phyloP scores from a whole-genome alignment of 768 basidiomycete genomes.

The Lactifluus piperatus region DNA sequence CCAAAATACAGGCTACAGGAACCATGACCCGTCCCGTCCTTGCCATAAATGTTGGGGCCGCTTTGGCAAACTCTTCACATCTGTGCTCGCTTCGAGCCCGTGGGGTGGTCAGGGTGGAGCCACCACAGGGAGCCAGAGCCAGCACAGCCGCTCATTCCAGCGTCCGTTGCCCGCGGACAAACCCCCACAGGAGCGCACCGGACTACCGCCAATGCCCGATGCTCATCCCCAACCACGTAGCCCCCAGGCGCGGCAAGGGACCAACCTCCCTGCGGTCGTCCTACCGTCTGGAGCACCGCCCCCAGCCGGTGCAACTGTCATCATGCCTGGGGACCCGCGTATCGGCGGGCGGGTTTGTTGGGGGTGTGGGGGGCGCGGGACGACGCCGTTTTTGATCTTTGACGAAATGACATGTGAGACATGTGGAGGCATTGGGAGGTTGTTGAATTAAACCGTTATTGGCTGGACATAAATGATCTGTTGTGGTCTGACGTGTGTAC shows the following conservation, averaged over 20 bases:
- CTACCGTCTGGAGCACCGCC: constrained; percentile 23
- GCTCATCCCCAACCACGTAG: not conserved
- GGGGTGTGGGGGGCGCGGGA: constrained; percentile 55
- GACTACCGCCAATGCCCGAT: not conserved
- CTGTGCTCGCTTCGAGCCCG: constrained; percentile 48
- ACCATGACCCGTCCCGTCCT: constrained; percentile 53
- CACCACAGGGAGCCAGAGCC: not conserved
- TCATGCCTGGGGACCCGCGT: constrained; percentile 57
- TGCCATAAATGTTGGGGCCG: constrained; percentile 72
- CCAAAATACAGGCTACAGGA: constrained; percentile 67
- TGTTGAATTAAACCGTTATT: not conserved
- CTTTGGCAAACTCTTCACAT: constrained; percentile 51
- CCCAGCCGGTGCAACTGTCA: constrained; percentile 39
- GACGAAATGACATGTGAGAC: constrained; percentile 43
- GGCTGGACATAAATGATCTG: not conserved
- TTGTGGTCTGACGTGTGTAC: not conserved
- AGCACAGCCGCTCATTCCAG: constrained; percentile 14
- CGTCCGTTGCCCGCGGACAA: constrained; percentile 17
- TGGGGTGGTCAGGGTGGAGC: constrained; percentile 26
- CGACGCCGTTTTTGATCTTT: constrained; percentile 42
- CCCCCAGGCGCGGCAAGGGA: too few relatives aligned
- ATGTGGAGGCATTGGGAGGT: constrained; percentile 59
- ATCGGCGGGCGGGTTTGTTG: constrained; percentile 60
- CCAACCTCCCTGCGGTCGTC: constrained; percentile 18
- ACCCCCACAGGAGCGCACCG: constrained; percentile 6